Percentiles rank a stretch among this genome's conserved stretches.
Conservation (phyloP, 768 basidiomycete species). For the Mycena galopus region DNA sequence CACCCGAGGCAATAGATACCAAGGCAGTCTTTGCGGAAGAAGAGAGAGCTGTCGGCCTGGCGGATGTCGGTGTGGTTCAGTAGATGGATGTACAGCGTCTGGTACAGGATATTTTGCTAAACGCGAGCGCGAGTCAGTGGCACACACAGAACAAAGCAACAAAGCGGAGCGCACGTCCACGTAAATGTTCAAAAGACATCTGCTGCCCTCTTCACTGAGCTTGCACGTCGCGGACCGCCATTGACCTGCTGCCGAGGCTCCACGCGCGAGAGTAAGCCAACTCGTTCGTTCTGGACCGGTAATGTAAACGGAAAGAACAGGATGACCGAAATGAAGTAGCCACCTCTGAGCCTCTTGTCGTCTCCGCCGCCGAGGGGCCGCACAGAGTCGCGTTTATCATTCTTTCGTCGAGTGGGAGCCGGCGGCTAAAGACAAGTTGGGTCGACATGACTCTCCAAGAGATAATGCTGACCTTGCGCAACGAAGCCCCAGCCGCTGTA, state of each 20-base stretch:
- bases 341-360: conserved; percentile 76
- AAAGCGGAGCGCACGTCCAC: conserved; percentile 67
- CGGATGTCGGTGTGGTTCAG: conserved; percentile 87
- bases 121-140: conserved; percentile 35
- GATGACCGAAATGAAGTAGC: conserved; percentile 52
- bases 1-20: conserved; percentile 76
- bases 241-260: conserved; percentile 64
- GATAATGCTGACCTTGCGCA: conserved; percentile 66
- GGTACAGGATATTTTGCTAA: conserved; percentile 80
- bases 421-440: conserved; percentile 50
- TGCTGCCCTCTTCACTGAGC: conserved; percentile 74
- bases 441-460: conserved; percentile 24
- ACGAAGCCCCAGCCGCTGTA: conserved; percentile 58
- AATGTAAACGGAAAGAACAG: conserved; percentile 8
- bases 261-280: conserved; percentile 74
- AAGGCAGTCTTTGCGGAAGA: conserved; percentile 82
- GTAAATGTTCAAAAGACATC: conserved; percentile 79
- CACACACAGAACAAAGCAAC: neutral
- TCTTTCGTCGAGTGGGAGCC: conserved; percentile 58
- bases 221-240: conserved; percentile 84
- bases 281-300: conserved; percentile 72
- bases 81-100: conserved; percentile 79
- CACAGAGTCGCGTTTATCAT: conserved; percentile 64
- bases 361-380: conserved; percentile 57
- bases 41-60: conserved; percentile 79